phyloP scores from a whole-genome alignment of 2,329 filamentous ascomycete species.

The Fusarium foetens region DNA sequence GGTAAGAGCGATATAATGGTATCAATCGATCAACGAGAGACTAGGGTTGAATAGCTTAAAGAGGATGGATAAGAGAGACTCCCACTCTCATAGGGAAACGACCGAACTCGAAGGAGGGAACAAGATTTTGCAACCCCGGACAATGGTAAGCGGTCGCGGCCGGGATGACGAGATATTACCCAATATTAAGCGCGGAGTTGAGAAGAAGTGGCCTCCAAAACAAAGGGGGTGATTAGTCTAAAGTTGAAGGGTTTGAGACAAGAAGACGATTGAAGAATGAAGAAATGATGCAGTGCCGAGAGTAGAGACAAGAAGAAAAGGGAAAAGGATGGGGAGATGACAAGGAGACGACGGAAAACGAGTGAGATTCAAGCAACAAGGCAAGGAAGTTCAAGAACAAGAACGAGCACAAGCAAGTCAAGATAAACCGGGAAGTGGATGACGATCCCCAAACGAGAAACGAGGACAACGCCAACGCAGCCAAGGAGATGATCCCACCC shows the following conservation, averaged over 20 bases:
- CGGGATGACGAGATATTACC: slow-evolving; percentile 35
- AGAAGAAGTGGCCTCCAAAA: slow-evolving; percentile 28
- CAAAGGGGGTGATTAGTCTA: slow-evolving; percentile 25
- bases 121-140: slow-evolving; percentile 34
- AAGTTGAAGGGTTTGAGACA: slow-evolving; percentile 17
- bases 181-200: slow-evolving; percentile 31
- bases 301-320: background rate
- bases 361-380: slow-evolving; percentile 25
- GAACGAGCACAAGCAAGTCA: slow-evolving; percentile 2
- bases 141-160: slow-evolving; percentile 18
- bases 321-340: slow-evolving; percentile 14
- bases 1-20: slow-evolving; percentile 14
- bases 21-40: slow-evolving; percentile 44
- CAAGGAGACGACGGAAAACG: slow-evolving; percentile 23
- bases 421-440: slow-evolving; percentile 42
- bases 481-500: slow-evolving; percentile 32
- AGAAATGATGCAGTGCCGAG: slow-evolving; percentile 14
- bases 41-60: slow-evolving; percentile 20
- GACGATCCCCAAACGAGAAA: slow-evolving; percentile 42
- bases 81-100: slow-evolving; percentile 14
- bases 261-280: slow-evolving; percentile 13
- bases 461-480: slow-evolving; percentile 17
- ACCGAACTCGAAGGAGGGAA: slow-evolving; percentile 23
- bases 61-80: slow-evolving; percentile 4
- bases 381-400: slow-evolving; percentile 16